These are phyloP conservation scores for Colletotrichum aenigma DNA, from an alignment of 2,329 filamentous ascomycete species.

Conservation along the genomic window DNA sequence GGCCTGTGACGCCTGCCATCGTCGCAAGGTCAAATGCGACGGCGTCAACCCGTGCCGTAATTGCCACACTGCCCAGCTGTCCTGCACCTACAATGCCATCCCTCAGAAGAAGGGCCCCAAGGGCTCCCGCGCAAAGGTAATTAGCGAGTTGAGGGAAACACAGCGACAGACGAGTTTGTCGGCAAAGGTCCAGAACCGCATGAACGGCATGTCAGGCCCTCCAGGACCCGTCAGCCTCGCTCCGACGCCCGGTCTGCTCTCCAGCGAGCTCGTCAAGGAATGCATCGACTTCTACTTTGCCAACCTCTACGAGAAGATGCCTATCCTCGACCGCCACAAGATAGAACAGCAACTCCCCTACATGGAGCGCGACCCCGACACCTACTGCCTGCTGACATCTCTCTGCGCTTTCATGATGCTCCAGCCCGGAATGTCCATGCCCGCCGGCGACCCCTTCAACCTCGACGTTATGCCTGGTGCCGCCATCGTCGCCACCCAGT, in stretches of 20 bases:
- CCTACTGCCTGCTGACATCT: constrained; percentile 68
- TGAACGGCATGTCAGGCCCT: constrained; percentile 58
- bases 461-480: constrained; percentile 61
- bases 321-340: constrained; percentile 63
- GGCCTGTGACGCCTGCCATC: constrained; percentile 76
- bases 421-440: constrained; percentile 69
- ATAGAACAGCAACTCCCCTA: constrained; percentile 63
- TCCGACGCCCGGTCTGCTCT: constrained; percentile 65
- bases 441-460: constrained; percentile 58
- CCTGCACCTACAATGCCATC: constrained; percentile 76
- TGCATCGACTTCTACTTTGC: constrained; percentile 73
- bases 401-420: constrained; percentile 72
- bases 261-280: constrained; percentile 66
- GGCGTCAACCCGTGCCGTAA: constrained; percentile 74
- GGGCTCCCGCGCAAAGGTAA: constrained; percentile 75
- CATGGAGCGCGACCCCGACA: constrained; percentile 66
- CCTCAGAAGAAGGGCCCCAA: constrained; percentile 80
- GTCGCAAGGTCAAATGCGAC: constrained; percentile 77
- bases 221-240: constrained; percentile 50
- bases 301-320: constrained; percentile 68
- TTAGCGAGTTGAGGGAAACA: constrained; percentile 73
- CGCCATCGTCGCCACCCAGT: constrained; percentile 67
- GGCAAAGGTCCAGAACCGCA: constrained; percentile 63
- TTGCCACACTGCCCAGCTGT: constrained; percentile 68
- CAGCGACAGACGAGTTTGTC: constrained; percentile 70